Conservation (phyloP, 768 basidiomycete genomes). For the Boletus tylopilopsis region DNA sequence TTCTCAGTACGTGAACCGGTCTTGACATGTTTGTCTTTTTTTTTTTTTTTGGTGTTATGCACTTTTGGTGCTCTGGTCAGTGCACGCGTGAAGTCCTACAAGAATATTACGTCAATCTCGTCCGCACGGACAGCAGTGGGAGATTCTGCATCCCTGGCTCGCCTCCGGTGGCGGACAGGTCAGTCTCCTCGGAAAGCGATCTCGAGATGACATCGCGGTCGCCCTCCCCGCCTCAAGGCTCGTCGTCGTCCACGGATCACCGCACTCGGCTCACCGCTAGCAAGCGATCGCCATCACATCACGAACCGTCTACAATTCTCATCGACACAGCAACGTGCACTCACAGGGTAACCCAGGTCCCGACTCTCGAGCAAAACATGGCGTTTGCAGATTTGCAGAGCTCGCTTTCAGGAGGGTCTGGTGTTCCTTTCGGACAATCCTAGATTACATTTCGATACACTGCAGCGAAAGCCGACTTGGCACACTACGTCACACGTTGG, state of each 20-base stretch:
- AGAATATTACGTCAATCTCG: constrained; percentile 92
- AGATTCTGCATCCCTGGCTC: constrained; percentile 50
- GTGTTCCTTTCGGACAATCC: constrained; percentile 15
- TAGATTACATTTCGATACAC: constrained; percentile 6
- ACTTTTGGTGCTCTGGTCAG: constrained; percentile 37
- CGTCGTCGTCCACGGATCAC: constrained; percentile 19
- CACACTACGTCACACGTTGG: constrained; percentile 9
- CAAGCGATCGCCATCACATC: constrained; percentile 24
- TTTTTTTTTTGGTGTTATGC: neutral
- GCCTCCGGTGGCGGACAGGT: constrained; percentile 39
- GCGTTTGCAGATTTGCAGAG: constrained; percentile 69
- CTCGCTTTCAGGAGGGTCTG: constrained; percentile 34
- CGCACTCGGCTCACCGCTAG: constrained; percentile 25
- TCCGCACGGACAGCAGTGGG: constrained; percentile 73
- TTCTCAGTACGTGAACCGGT: constrained; percentile 12
- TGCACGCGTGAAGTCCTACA: constrained; percentile 88
- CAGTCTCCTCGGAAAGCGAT: constrained; percentile 48
- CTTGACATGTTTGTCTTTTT: constrained; percentile 19
- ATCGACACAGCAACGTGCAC: constrained; percentile 36
- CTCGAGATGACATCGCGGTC: constrained; percentile 51
- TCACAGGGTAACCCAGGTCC: constrained; percentile 47
- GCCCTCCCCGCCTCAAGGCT: constrained; percentile 40
- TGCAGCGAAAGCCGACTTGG: neutral
- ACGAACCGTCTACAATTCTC: constrained; percentile 35
- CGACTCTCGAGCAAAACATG: constrained; percentile 82